phyloP scores from a whole-genome alignment of 2,329 filamentous ascomycete species.

The Xylaria hypoxylon region DNA sequence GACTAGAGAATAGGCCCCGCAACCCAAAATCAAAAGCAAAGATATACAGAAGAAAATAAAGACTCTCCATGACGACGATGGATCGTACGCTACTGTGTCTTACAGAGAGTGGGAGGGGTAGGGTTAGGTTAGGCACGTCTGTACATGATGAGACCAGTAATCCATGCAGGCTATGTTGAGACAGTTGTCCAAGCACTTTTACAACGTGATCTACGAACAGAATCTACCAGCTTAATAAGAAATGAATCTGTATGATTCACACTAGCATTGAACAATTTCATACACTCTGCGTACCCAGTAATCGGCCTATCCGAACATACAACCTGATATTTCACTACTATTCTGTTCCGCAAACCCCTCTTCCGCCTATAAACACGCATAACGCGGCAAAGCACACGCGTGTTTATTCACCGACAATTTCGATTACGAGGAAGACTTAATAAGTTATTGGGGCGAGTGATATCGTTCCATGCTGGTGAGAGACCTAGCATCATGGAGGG shows the following conservation, averaged over 20 bases:
- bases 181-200: not conserved
- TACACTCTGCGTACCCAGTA: conserved; percentile 5
- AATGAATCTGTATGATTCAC: not conserved
- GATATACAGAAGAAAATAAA: not conserved
- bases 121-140: not conserved
- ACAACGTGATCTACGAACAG: not conserved
- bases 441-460: not conserved
- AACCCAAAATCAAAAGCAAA: not conserved
- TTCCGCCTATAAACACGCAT: not conserved
- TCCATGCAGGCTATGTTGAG: not conserved
- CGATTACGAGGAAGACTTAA: not conserved
- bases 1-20: not conserved
- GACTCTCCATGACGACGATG: not conserved
- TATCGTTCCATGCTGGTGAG: not conserved
- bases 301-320: not conserved
- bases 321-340: not conserved
- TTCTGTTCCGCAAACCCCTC: not conserved
- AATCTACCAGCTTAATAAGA: not conserved
- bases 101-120: not conserved
- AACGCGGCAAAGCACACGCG: not conserved
- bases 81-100: not conserved
- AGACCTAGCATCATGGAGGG: conserved; percentile 17
- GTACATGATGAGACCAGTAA: not conserved
- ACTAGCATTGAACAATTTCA: conserved; percentile 3
- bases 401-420: not conserved